A percentile compares a stretch with the other conserved stretches of the same genome.
These are phyloP conservation scores for Candolleomyces aberdarensis DNA, from an alignment of 768 basidiomycete genomes.

Conservation along the genomic window DNA sequence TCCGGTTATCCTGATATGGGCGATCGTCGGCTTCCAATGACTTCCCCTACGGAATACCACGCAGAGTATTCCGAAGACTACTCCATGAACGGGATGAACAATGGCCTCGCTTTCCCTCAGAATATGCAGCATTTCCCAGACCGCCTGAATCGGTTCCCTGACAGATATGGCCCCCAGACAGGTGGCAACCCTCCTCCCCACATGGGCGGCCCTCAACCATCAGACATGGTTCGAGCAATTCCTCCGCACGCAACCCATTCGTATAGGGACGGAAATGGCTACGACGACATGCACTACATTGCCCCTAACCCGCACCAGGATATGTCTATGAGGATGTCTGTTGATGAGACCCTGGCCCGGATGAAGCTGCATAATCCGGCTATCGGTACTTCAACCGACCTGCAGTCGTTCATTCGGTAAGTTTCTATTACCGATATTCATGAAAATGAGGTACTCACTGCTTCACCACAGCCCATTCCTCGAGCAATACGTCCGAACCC, in stretches of 20 bases:
- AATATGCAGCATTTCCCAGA: conserved; percentile 59
- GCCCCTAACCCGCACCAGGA: conserved; percentile 50
- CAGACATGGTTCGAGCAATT: conserved; percentile 62
- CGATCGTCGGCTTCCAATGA: conserved; percentile 40
- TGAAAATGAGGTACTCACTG: conserved; percentile 14
- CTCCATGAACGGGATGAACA: conserved; percentile 44
- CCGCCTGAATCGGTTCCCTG: conserved; percentile 55
- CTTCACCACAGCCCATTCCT: conserved; percentile 60
- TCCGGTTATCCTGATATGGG: conserved; percentile 56
- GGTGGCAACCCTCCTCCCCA: conserved; percentile 45
- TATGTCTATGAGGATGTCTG: conserved; percentile 59
- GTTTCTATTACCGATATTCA: conserved; percentile 13
- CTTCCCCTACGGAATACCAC: conserved; percentile 47
- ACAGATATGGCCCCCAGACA: conserved; percentile 49
- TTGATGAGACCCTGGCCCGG: conserved; percentile 60
- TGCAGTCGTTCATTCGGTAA: conserved; percentile 80
- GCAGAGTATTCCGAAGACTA: conserved; percentile 66
- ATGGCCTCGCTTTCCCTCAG: conserved; percentile 44
- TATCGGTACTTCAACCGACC: conserved; percentile 63
- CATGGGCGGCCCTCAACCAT: conserved; percentile 45
- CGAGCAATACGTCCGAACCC: conserved; percentile 80
- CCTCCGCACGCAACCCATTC: conserved; percentile 68
- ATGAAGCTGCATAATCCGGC: conserved; percentile 60
- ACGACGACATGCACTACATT: conserved; percentile 62
- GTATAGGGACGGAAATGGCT: conserved; percentile 46